Conservation (phyloP, 2,329 filamentous ascomycete genomes). For the Fusarium cicatricum region DNA sequence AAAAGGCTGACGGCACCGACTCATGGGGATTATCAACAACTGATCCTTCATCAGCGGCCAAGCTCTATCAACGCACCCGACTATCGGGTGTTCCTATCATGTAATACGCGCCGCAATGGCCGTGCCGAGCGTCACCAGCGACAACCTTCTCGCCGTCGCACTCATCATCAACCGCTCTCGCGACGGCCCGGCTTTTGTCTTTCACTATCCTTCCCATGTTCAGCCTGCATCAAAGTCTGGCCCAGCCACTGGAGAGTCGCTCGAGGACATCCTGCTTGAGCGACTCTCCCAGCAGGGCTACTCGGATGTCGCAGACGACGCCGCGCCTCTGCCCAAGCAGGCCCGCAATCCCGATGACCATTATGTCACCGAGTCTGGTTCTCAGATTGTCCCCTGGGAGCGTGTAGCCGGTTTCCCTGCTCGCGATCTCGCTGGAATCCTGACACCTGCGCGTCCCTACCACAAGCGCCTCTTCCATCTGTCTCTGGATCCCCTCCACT, state of each 20-base stretch:
- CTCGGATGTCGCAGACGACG: slow-evolving; percentile 48
- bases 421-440: slow-evolving; percentile 80
- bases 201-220: slow-evolving; percentile 81
- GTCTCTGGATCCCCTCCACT: slow-evolving; percentile 79
- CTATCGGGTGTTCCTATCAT: slow-evolving; percentile 25
- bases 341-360: slow-evolving; percentile 64
- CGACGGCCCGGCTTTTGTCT: slow-evolving; percentile 83
- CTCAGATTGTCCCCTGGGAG: slow-evolving; percentile 73
- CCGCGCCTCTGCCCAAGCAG: slow-evolving; percentile 52
- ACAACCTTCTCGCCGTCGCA: slow-evolving; percentile 73
- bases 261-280: slow-evolving; percentile 62
- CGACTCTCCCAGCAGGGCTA: slow-evolving; percentile 52
- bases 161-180: slow-evolving; percentile 78
- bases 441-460: slow-evolving; percentile 78
- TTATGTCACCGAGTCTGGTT: slow-evolving; percentile 62
- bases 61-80: neutral
- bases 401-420: slow-evolving; percentile 76
- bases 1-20: slow-evolving; percentile 5
- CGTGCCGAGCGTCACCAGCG: slow-evolving; percentile 61
- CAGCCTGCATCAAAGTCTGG: slow-evolving; percentile 48
- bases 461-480: slow-evolving; percentile 87
- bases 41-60: neutral
- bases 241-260: slow-evolving; percentile 41
- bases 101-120: slow-evolving; percentile 36
- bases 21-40: slow-evolving; percentile 2